Percentiles rank a stretch among this genome's conserved stretches.
Evolutionary conservation across 768 basidiomycete species (phyloP).

Genomic region (Amanita molliuscula): DNA sequence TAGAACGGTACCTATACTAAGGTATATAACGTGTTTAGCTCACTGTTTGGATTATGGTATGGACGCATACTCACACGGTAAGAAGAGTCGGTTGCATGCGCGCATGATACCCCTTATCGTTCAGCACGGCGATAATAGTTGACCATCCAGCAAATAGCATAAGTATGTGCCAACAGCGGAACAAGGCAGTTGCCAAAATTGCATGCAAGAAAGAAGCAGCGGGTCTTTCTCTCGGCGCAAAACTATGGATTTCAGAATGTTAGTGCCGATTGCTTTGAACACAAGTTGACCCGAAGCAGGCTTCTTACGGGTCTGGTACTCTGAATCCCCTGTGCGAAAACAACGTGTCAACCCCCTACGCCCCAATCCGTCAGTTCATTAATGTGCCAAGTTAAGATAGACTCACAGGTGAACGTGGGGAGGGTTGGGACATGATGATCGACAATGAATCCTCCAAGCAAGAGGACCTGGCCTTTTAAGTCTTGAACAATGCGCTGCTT

Average conservation of each 20-base stretch:
- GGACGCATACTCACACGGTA: constrained; percentile 42
- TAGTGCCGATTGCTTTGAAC: not conserved
- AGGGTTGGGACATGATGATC: not conserved
- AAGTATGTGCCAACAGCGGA: constrained; percentile 59
- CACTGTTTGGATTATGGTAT: not conserved
- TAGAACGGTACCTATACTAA: constrained; percentile 49
- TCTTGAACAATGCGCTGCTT: too few species aligned
- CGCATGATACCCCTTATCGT: constrained; percentile 30
- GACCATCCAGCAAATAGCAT: constrained; percentile 58
- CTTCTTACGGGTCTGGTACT: constrained; percentile 29
- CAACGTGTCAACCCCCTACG: constrained; percentile 17
- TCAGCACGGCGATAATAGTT: constrained; percentile 44
- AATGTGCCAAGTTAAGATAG: not conserved
- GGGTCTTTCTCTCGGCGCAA: constrained; percentile 27
- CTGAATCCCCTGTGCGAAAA: constrained; percentile 23
- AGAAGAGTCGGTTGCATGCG: constrained; percentile 44
- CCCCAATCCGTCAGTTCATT: not conserved
- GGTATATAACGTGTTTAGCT: constrained; percentile 9
- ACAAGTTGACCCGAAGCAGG: not conserved
- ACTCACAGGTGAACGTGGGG: not conserved
- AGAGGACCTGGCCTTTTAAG: too few species aligned
- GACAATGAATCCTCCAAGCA: too few species aligned
- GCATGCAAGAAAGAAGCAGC: constrained; percentile 29
- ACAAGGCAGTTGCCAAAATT: constrained; percentile 33
- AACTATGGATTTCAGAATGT: constrained; percentile 14